Evolutionary conservation across 2,329 filamentous ascomycete species (phyloP).

Genomic region (Atkinsonella texensis): DNA sequence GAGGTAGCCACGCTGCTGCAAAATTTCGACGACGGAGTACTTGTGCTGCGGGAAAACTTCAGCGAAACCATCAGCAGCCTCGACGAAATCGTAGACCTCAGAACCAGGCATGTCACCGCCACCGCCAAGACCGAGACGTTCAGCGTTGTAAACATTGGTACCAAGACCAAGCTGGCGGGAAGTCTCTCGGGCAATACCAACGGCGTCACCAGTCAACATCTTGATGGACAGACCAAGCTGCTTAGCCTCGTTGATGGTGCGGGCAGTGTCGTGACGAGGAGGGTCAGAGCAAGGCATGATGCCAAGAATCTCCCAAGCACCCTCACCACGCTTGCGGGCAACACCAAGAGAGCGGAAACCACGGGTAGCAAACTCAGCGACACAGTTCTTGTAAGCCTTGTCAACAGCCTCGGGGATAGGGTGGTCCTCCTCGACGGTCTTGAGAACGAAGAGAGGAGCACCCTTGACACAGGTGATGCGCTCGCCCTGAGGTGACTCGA

Average conservation of each 20-base stretch:
- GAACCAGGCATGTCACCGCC: constrained; percentile 89
- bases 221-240: constrained; percentile 80
- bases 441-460: constrained; percentile 76
- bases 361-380: constrained; percentile 81
- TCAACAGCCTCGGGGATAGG: constrained; percentile 65
- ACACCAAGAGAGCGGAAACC: constrained; percentile 91
- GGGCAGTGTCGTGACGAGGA: constrained; percentile 79
- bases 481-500: constrained; percentile 74
- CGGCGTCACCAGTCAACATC: constrained; percentile 92
- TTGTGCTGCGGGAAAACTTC: constrained; percentile 95
- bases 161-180: constrained; percentile 84
- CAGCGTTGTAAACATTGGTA: constrained; percentile 88
- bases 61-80: constrained; percentile 88
- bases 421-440: constrained; percentile 78
- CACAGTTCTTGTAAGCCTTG: constrained; percentile 81
- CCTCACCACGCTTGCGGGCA: constrained; percentile 74
- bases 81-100: constrained; percentile 89
- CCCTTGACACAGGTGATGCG: constrained; percentile 84
- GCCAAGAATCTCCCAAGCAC: constrained; percentile 80
- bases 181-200: constrained; percentile 85
- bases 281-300: constrained; percentile 94
- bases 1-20: constrained; percentile 85
- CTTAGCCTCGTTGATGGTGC: constrained; percentile 85
- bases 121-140: constrained; percentile 79
- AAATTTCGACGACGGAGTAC: constrained; percentile 86